Evolutionary conservation across 2,329 filamentous ascomycete genomes (phyloP).

Genomic region (Diaporthe vexans): DNA sequence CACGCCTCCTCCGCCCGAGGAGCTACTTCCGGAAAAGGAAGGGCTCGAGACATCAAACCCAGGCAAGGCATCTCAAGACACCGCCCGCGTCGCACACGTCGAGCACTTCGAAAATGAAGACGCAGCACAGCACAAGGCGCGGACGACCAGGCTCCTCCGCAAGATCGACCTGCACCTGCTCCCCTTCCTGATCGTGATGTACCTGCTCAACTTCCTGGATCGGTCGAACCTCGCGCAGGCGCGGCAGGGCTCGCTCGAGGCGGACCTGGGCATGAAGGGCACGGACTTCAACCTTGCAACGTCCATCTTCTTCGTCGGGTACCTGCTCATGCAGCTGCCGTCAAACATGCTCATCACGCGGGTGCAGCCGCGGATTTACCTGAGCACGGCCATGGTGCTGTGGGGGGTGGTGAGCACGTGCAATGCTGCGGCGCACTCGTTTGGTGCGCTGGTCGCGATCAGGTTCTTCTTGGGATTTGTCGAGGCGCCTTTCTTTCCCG

Average conservation of each 20-base stretch:
- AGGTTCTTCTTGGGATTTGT: conserved; percentile 63
- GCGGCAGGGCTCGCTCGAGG: conserved; percentile 65
- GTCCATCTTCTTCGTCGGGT: conserved; percentile 70
- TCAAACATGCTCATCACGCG: conserved; percentile 69
- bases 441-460: conserved; percentile 58
- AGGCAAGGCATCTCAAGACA: conserved; percentile 28
- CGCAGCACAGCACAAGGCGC: conserved; percentile 17
- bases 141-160: conserved; percentile 53
- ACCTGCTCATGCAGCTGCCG: conserved; percentile 73
- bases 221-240: conserved; percentile 67
- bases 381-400: conserved; percentile 61
- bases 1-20: background rate
- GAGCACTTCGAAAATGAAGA: conserved; percentile 39
- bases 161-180: conserved; percentile 67
- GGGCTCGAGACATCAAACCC: background rate
- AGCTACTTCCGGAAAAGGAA: background rate
- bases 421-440: conserved; percentile 61
- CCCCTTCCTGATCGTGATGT: conserved; percentile 68
- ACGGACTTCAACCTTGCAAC: conserved; percentile 71
- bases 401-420: conserved; percentile 58
- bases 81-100: background rate
- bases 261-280: conserved; percentile 66
- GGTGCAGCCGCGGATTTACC: conserved; percentile 66
- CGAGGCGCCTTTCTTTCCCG: conserved; percentile 64
- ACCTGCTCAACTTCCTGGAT: conserved; percentile 69